A percentile compares a stretch with the other conserved stretches of the same genome.
phyloP scores from a whole-genome alignment of 495 filamentous ascomycete genomes.

The Penicillium desertorum region DNA sequence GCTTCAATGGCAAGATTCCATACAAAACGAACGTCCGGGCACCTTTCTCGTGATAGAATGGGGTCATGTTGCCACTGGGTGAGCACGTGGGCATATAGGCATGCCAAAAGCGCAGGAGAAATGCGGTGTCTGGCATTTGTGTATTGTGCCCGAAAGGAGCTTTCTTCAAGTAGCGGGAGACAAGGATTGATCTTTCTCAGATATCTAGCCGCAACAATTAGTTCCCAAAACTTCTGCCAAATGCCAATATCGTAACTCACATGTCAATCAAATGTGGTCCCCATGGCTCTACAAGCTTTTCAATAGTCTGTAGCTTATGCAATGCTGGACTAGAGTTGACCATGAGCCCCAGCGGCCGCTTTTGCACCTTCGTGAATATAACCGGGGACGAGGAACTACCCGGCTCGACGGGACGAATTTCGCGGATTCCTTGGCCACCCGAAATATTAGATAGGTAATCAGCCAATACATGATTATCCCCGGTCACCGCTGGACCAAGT shows the following conservation, averaged over 20 bases:
- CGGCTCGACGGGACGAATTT: slow-evolving; percentile 12
- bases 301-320: slow-evolving; percentile 16
- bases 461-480: slow-evolving; percentile 11
- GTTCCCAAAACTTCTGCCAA: slow-evolving; percentile 9
- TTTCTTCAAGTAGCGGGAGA: slow-evolving; percentile 12
- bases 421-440: slow-evolving; percentile 13
- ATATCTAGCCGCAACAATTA: slow-evolving; percentile 4
- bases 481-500: slow-evolving; percentile 11
- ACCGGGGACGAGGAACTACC: slow-evolving; percentile 11
- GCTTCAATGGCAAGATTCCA: slow-evolving; percentile 17
- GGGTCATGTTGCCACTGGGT: slow-evolving; percentile 13
- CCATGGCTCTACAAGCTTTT: slow-evolving; percentile 21
- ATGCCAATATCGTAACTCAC: neutral
- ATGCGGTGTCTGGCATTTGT: slow-evolving; percentile 15
- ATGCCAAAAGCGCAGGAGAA: slow-evolving; percentile 14
- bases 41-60: slow-evolving; percentile 9
- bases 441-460: slow-evolving; percentile 14
- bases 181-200: slow-evolving; percentile 15
- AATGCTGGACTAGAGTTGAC: slow-evolving; percentile 16
- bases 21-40: slow-evolving; percentile 15
- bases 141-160: slow-evolving; percentile 12
- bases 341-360: slow-evolving; percentile 14
- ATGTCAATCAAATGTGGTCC: slow-evolving; percentile 6
- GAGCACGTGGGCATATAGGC: slow-evolving; percentile 13
- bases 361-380: slow-evolving; percentile 16